A percentile compares a stretch with the other conserved stretches of the same genome.
Conservation (phyloP, 1,139 yeast genomes). For the Sugiyamaella paludigena region DNA sequence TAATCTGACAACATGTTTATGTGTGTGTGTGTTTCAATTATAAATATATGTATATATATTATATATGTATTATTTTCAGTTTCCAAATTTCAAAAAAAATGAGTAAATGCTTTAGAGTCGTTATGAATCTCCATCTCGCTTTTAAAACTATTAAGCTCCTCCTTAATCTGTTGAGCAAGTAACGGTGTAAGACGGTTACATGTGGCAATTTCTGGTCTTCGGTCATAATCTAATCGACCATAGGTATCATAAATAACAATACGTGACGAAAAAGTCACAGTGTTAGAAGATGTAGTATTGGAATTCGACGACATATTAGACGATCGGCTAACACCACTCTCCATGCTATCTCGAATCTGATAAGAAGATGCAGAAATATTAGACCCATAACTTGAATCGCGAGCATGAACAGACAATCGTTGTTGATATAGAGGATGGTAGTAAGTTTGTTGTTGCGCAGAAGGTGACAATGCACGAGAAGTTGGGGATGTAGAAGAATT, state of each 20-base stretch:
- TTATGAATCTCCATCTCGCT: constrained; percentile 77
- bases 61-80: no score
- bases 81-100: constrained; percentile 53
- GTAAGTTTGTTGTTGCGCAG: constrained; percentile 9
- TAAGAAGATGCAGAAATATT: constrained; percentile 20
- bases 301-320: constrained; percentile 5
- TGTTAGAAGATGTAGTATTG: constrained; percentile 5
- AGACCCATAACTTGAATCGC: constrained; percentile 17
- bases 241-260: constrained; percentile 86
- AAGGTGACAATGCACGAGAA: background rate
- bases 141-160: constrained; percentile 73
- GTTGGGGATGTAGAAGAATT: constrained; percentile 6
- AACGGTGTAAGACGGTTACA: constrained; percentile 89
- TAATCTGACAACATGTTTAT: no score
- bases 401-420: constrained; percentile 20
- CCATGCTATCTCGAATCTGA: constrained; percentile 14
- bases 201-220: constrained; percentile 91
- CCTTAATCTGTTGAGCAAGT: constrained; percentile 82
- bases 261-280: constrained; percentile 77
- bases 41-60: no score
- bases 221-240: constrained; percentile 80
- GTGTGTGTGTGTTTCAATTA: no score
- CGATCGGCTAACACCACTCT: constrained; percentile 12
- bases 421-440: constrained; percentile 28
- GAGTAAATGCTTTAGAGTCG: constrained; percentile 76